Percentiles rank a stretch among this genome's conserved stretches.
Conservation (phyloP, 1,284 basidiomycete species). For the Leccinum solheimii region DNA sequence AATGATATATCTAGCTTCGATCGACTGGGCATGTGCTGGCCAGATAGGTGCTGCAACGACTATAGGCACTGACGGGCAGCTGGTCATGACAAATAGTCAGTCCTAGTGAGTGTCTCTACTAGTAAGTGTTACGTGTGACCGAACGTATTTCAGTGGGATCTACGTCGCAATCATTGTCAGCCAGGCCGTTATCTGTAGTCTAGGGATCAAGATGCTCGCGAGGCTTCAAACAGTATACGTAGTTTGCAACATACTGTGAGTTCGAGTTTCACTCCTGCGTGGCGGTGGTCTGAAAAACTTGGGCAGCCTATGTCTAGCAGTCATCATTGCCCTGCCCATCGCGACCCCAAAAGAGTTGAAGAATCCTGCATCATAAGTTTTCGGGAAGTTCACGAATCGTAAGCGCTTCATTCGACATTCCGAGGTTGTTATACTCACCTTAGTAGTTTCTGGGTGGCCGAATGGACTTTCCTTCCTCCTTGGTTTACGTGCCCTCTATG, state of each 20-base stretch:
- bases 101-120: conserved; percentile 32
- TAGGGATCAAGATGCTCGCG: conserved; percentile 41
- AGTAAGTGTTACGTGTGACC: too few species aligned
- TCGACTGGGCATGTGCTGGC: conserved; percentile 41
- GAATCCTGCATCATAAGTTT: conserved; percentile 44
- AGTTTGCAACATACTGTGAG: conserved; percentile 36
- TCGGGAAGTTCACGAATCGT: conserved; percentile 40
- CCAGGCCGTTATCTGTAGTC: conserved; percentile 41
- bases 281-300: background rate
- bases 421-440: background rate
- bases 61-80: conserved; percentile 35
- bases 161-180: conserved; percentile 34
- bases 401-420: conserved; percentile 1
- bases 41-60: conserved; percentile 33
- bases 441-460: conserved; percentile 49
- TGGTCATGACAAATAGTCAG: conserved; percentile 31
- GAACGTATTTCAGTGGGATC: conserved; percentile 29
- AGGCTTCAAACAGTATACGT: conserved; percentile 35
- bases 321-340: conserved; percentile 50
- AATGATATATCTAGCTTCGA: conserved; percentile 33
- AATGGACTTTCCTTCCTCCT: conserved; percentile 50
- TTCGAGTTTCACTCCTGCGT: background rate
- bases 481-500: conserved; percentile 50
- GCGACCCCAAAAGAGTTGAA: conserved; percentile 44
- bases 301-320: conserved; percentile 39